These are phyloP conservation scores for Chamaecrista fasciculata DNA, from an alignment of 306 rosid genomes.

Conservation along the genomic window DNA sequence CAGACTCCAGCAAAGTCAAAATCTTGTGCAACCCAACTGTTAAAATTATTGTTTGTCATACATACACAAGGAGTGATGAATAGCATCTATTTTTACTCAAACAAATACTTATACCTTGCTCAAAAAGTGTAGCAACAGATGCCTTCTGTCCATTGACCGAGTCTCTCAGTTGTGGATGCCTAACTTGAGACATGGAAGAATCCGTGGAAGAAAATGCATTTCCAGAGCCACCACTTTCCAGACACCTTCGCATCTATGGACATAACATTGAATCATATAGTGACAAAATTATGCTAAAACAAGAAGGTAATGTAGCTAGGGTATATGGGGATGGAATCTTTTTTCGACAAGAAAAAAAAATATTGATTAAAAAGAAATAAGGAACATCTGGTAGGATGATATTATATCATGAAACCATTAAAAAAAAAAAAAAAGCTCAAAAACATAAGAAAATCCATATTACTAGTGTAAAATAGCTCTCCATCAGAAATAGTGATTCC, in stretches of 20 bases:
- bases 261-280: constrained; percentile 23
- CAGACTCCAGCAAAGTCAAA: constrained; percentile 89
- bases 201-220: constrained; percentile 57
- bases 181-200: constrained; percentile 58
- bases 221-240: constrained; percentile 59
- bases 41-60: constrained; percentile 32
- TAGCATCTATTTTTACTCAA: constrained; percentile 19
- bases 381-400: not conserved
- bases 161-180: constrained; percentile 66
- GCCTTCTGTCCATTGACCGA: constrained; percentile 60
- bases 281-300: constrained; percentile 11
- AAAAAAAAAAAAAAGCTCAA: not conserved
- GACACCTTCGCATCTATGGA: constrained; percentile 74
- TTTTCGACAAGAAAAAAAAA: not conserved
- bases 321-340: not conserved
- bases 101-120: constrained; percentile 59
- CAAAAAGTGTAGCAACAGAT: constrained; percentile 74
- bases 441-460: not conserved
- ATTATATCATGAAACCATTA: not conserved
- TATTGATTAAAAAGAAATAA: not conserved
- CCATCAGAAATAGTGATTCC: not conserved
- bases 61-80: constrained; percentile 11
- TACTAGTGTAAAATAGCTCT: too few relatives aligned
- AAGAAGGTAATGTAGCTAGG: constrained; percentile 21
- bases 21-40: constrained; percentile 93